Evolutionary conservation across 2,329 filamentous ascomycete genomes (phyloP), one percentile per base, ranked within the genome.

Genomic region (Lasiodiplodia citricola): DNA sequence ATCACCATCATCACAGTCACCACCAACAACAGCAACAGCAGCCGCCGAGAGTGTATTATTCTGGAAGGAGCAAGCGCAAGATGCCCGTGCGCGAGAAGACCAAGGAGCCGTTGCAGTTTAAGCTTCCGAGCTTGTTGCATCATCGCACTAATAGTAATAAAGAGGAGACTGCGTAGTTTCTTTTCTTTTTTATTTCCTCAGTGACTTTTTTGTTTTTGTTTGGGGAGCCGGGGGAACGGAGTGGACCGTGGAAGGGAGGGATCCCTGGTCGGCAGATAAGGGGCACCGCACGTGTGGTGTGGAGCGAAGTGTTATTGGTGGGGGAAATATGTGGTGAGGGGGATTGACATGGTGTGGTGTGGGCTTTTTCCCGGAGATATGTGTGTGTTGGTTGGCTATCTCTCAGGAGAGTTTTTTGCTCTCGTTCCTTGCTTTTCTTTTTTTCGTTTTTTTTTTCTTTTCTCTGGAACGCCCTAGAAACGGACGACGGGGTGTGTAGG

Each of bases 51-150:
- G 76, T 80, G 52, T 81, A 81, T 63, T 74, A 80, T 52, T 81
- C 80, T 28, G 79, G 80, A 35, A 77, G 80, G 23, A 79, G 79
- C 13, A 81, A 81, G 72, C 73, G 80, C 44, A 81, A 81, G 75
- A 80, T 81, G 75, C 76, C 78, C 8, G 74, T 78, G 4, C 73
- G 76, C 25, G 77, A 79, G 65, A 81, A 81, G 70, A 69, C 72
- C 25, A 80, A 77, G 68, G 79, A 81, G 68, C 79, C 79, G 31
- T 71, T 80, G 4, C 79, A 79, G 70, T 80, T 80, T 70, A 80
- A 74, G 63, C 77, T 79, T n/a, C 73, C 74, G 8, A 78, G 76
- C 21, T 10, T 68, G 67, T 31, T 68, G 66, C 65, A 67, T 51
- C 65, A 67, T 57, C 64, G 64, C 52, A 57, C 51, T 38, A 54